These are phyloP conservation scores for Astrothelium macrocarpum DNA, from an alignment of 495 filamentous ascomycete genomes.

Conservation along the genomic window DNA sequence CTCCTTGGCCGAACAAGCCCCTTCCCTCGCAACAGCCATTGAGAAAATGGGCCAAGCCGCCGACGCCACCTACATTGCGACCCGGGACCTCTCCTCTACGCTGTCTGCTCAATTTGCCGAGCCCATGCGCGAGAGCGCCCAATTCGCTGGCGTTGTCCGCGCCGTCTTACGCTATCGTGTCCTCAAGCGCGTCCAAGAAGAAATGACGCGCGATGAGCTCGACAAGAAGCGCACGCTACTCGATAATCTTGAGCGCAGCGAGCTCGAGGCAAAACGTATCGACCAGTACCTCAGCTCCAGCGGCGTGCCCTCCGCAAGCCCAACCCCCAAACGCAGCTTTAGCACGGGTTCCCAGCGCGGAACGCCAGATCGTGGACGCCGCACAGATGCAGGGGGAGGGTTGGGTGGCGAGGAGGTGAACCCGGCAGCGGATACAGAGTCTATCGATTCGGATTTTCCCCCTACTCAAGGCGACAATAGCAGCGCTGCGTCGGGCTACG, in stretches of 20 bases:
- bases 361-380: constrained; percentile 22
- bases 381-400: neutral
- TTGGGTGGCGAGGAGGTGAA: constrained; percentile 29
- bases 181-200: constrained; percentile 88
- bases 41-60: constrained; percentile 91
- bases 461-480: constrained; percentile 68
- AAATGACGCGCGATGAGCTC: constrained; percentile 90
- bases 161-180: constrained; percentile 79
- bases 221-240: constrained; percentile 68
- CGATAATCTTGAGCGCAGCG: constrained; percentile 77
- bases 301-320: constrained; percentile 34
- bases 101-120: constrained; percentile 88
- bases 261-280: constrained; percentile 82
- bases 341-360: constrained; percentile 40
- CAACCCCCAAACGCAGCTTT: constrained; percentile 49
- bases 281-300: constrained; percentile 76
- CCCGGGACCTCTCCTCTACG: constrained; percentile 75
- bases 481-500: neutral
- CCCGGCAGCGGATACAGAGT: constrained; percentile 58
- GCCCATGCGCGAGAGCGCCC: constrained; percentile 92
- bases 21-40: constrained; percentile 82
- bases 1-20: constrained; percentile 80
- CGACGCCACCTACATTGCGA: constrained; percentile 91
- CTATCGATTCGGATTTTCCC: constrained; percentile 89
- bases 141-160: constrained; percentile 91